Evolutionary conservation across 1,284 basidiomycete species (phyloP).

Genomic region (Boletus smithii): DNA sequence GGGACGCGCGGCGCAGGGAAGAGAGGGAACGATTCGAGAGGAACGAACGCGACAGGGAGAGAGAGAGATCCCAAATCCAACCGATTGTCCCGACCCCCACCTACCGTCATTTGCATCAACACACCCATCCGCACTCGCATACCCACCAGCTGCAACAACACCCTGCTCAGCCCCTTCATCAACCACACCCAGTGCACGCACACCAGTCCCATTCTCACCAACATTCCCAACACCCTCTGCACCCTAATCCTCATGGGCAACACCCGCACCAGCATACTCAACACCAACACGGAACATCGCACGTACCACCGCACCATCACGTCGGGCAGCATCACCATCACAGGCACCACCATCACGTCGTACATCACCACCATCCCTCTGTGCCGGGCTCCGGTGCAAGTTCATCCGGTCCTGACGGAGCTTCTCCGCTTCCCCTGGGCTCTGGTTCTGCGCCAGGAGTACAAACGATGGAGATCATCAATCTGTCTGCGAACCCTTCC

Average conservation of each 20-base stretch:
- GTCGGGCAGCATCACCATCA: slow-evolving; percentile 38
- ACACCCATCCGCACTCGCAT: slow-evolving; percentile 23
- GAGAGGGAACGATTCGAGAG: slow-evolving; percentile 33
- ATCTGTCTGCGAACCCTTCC: slow-evolving; percentile 27
- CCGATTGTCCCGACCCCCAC: slow-evolving; percentile 21
- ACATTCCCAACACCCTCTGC: slow-evolving; percentile 29
- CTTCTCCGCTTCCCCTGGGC: slow-evolving; percentile 18
- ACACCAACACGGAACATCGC: slow-evolving; percentile 35
- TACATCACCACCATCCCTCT: slow-evolving; percentile 41
- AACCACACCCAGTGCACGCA: slow-evolving; percentile 22
- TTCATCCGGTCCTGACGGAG: slow-evolving; percentile 20
- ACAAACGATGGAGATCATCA: slow-evolving; percentile 34
- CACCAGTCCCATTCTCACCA: slow-evolving; percentile 29
- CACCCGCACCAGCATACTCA: slow-evolving; percentile 30
- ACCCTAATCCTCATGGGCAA: slow-evolving; percentile 31
- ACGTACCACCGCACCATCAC: slow-evolving; percentile 33
- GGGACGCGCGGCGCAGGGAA: slow-evolving; percentile 30
- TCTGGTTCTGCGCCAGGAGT: slow-evolving; percentile 29
- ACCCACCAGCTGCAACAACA: slow-evolving; percentile 25
- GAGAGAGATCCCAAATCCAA: slow-evolving; percentile 30
- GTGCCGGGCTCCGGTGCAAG: slow-evolving; percentile 12
- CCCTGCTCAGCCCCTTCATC: slow-evolving; percentile 16
- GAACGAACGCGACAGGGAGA: slow-evolving; percentile 33
- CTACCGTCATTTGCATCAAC: slow-evolving; percentile 27
- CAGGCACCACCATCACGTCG: slow-evolving; percentile 44